Percentiles rank a stretch among this genome's conserved stretches.
Evolutionary conservation across 306 rosid genomes (phyloP).

Genomic region (Corylus avellana): DNA sequence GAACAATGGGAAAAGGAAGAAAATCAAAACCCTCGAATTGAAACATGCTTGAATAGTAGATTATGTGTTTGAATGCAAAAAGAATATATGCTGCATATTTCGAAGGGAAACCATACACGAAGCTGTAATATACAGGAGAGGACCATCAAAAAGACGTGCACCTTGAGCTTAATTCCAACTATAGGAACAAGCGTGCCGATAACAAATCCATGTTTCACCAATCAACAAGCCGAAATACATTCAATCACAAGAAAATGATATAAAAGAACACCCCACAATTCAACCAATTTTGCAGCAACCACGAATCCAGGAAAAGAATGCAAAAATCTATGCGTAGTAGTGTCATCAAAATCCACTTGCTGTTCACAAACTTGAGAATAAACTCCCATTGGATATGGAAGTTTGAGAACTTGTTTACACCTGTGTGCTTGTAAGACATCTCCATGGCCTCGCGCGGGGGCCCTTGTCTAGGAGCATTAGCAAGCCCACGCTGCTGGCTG

Average conservation of each 20-base stretch:
- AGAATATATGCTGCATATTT: constrained; percentile 29
- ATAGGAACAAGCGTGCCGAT: constrained; percentile 33
- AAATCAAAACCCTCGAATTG: not conserved
- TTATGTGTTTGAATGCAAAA: constrained; percentile 8
- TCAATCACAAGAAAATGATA: constrained; percentile 45
- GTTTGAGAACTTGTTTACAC: constrained; percentile 38
- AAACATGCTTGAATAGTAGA: not conserved
- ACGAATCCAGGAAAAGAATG: constrained; percentile 28
- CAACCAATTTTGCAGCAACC: constrained; percentile 47
- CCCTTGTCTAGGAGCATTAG: constrained; percentile 74
- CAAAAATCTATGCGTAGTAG: constrained; percentile 22
- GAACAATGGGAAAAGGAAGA: not conserved
- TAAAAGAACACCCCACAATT: constrained; percentile 52
- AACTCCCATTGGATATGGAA: constrained; percentile 26
- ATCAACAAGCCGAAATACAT: constrained; percentile 48
- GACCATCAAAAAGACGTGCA: constrained; percentile 33
- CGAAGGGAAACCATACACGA: constrained; percentile 38
- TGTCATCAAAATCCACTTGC: constrained; percentile 30
- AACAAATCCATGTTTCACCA: constrained; percentile 41
- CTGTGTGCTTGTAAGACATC: constrained; percentile 81
- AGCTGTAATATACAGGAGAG: constrained; percentile 53
- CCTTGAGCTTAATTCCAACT: constrained; percentile 38
- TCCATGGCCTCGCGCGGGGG: constrained; percentile 59
- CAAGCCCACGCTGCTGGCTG: constrained; percentile 62
- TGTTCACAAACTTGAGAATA: constrained; percentile 31